Conservation (phyloP, 2,329 filamentous ascomycete species). For the Fusarium penzigii region DNA sequence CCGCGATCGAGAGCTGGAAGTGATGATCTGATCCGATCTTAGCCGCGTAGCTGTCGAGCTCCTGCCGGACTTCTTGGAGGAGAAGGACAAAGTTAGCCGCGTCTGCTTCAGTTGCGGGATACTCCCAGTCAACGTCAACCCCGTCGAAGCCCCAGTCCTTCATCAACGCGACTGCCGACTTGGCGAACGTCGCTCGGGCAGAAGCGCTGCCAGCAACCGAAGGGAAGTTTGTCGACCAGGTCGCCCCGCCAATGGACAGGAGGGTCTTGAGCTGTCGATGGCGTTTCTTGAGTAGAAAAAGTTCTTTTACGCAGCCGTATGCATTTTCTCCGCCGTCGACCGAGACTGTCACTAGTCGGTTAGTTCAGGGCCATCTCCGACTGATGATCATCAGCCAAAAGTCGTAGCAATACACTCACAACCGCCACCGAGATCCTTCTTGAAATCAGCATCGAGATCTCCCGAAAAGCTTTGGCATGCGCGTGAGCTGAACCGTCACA, state of each 20-base stretch:
- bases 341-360: constrained; percentile 6
- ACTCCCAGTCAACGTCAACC: constrained; percentile 21
- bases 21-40: constrained; percentile 5
- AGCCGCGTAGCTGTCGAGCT: constrained; percentile 11
- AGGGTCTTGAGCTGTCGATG: constrained; percentile 18
- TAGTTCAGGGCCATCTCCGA: no score
- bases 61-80: constrained; percentile 14
- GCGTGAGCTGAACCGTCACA: no score
- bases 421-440: no score
- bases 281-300: constrained; percentile 17
- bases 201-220: constrained; percentile 13
- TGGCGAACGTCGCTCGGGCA: constrained; percentile 13
- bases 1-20: constrained; percentile 17
- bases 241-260: constrained; percentile 18
- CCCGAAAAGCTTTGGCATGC: no score
- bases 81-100: constrained; percentile 16
- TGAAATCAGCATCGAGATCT: no score
- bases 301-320: constrained; percentile 19
- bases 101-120: constrained; percentile 10
- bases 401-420: no score
- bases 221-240: constrained; percentile 17
- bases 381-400: no score
- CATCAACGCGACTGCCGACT: constrained; percentile 17
- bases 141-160: constrained; percentile 21
- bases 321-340: constrained; percentile 8